A percentile compares a stretch with the other conserved stretches of the same genome.
Conservation (phyloP, 1,284 basidiomycete species). For the Cryptococcus amylolentus region DNA sequence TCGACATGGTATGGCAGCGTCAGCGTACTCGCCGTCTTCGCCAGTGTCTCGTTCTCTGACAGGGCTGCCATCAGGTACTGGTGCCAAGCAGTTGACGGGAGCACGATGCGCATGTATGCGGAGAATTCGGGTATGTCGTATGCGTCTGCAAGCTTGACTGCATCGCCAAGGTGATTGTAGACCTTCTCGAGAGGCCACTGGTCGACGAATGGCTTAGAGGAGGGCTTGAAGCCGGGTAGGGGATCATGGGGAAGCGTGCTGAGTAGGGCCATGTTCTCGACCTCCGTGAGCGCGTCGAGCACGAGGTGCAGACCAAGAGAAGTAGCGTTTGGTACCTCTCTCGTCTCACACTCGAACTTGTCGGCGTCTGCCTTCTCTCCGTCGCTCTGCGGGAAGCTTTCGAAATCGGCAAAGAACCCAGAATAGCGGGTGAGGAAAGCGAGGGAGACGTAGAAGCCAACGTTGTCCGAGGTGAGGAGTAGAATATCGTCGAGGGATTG, state of each 20-base stretch:
- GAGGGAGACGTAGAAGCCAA: background rate
- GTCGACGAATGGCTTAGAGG: background rate
- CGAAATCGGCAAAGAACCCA: constrained; percentile 3
- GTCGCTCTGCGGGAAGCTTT: background rate
- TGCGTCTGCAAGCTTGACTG: constrained; percentile 4
- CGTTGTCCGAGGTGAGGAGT: constrained; percentile 1
- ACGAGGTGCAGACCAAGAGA: constrained; percentile 1
- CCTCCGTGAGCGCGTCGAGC: background rate
- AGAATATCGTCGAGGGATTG: background rate
- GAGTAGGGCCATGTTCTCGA: background rate
- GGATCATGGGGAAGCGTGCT: background rate
- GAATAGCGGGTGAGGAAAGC: background rate
- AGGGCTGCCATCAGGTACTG: constrained; percentile 1
- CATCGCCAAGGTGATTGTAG: background rate
- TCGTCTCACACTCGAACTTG: background rate
- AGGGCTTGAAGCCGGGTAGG: background rate
- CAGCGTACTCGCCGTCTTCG: background rate
- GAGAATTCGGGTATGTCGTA: constrained; percentile 2
- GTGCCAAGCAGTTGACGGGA: background rate
- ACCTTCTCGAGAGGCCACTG: background rate
- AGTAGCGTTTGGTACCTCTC: constrained; percentile 2
- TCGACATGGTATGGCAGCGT: background rate
- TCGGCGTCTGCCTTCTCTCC: background rate
- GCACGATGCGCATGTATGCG: background rate
- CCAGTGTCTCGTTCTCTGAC: background rate